Conservation (phyloP, 345 rosid species). For the Firmiana major region DNA sequence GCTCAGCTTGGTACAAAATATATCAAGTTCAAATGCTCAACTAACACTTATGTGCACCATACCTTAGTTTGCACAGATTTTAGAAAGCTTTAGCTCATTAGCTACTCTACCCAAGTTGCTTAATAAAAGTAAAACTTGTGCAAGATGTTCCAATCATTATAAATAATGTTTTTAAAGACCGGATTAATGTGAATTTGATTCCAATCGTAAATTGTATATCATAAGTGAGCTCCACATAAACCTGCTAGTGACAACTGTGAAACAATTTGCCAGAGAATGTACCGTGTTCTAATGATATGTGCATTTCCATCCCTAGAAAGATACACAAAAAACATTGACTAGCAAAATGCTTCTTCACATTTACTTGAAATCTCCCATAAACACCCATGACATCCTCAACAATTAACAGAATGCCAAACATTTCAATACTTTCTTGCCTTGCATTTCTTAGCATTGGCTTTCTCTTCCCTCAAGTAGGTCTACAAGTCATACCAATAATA, state of each 20-base stretch:
- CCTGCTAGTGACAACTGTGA: neutral
- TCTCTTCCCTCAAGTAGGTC: neutral
- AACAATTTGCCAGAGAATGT: neutral
- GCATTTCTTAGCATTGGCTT: neutral
- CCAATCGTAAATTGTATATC: neutral
- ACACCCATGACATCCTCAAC: neutral
- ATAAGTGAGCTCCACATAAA: neutral
- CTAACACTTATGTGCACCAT: neutral
- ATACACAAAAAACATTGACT: too few species aligned
- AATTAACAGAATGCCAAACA: neutral
- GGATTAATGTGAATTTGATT: neutral
- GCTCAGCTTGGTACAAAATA: neutral
- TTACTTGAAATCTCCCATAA: neutral
- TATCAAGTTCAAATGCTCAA: neutral
- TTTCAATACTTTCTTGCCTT: neutral
- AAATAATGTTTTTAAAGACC: neutral
- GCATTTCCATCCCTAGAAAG: neutral
- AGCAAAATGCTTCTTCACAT: neutral
- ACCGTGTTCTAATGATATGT: neutral
- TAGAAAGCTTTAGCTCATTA: neutral
- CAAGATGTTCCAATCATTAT: neutral
- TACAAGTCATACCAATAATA: neutral
- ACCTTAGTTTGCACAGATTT: neutral
- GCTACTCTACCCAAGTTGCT: neutral
- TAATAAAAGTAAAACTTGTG: neutral